These are phyloP conservation scores for Didymella sp. DNA, from an alignment of 2,329 filamentous ascomycete genomes.

Conservation along the genomic window DNA sequence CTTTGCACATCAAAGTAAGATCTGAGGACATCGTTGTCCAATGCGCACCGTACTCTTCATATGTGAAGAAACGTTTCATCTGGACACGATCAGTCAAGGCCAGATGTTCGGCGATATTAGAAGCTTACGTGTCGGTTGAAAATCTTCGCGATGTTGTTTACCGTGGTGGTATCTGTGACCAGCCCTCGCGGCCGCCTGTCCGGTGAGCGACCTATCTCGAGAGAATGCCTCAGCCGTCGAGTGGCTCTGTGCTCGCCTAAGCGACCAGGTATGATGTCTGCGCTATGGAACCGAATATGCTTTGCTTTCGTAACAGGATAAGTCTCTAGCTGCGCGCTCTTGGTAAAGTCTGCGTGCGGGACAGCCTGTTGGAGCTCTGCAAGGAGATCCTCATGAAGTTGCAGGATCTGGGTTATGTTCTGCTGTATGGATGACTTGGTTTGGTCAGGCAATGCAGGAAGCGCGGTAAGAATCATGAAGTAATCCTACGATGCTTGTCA, in stretches of 20 bases:
- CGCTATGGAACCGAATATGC: slow-evolving; percentile 58
- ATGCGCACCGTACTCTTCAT: slow-evolving; percentile 90
- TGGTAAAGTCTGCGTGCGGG: slow-evolving; percentile 65
- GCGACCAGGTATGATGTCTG: slow-evolving; percentile 54
- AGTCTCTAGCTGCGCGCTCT: slow-evolving; percentile 42
- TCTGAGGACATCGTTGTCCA: slow-evolving; percentile 87
- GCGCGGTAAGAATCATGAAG: slow-evolving; percentile 69
- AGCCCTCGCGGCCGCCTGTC: slow-evolving; percentile 49
- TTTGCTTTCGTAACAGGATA: slow-evolving; percentile 46
- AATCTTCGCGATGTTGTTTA: slow-evolving; percentile 60
- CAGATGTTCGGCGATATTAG: slow-evolving; percentile 22
- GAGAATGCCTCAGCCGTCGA: slow-evolving; percentile 52
- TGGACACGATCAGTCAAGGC: slow-evolving; percentile 52
- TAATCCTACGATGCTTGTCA: slow-evolving; percentile 46
- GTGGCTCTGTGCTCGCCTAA: slow-evolving; percentile 45
- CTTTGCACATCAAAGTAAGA: slow-evolving; percentile 71
- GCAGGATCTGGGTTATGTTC: slow-evolving; percentile 79
- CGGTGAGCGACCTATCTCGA: slow-evolving; percentile 54
- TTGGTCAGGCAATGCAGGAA: slow-evolving; percentile 68
- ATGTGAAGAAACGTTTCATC: slow-evolving; percentile 83
- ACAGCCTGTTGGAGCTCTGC: slow-evolving; percentile 74
- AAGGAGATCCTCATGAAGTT: slow-evolving; percentile 83
- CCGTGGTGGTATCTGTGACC: slow-evolving; percentile 61
- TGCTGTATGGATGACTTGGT: slow-evolving; percentile 76
- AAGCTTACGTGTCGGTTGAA: slow-evolving; percentile 60